Evolutionary conservation across 768 basidiomycete species (phyloP), one percentile per base, ranked within the genome.

Genomic region (Sarcodon aspratus): DNA sequence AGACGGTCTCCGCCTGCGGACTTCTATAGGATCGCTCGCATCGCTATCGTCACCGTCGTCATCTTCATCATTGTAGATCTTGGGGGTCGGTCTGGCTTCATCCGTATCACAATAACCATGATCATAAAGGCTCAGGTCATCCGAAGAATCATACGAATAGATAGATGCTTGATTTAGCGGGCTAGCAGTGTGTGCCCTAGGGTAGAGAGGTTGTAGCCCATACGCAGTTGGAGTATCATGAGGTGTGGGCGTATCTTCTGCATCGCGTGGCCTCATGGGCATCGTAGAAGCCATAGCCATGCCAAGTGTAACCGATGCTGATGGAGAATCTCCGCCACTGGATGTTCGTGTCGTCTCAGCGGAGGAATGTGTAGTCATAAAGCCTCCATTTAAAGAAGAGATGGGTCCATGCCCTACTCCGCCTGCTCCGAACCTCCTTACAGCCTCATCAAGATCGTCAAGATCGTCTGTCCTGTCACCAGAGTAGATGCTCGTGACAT

Each of bases 381-480:
- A 47, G 32, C 56, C 40, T 9, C 40, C 40, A 42, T 27, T 57
- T 0, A 51, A 43, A 3, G 57, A 57, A 7, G 57, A 54, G n/a
- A 63, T 55, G 0, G 61, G 61, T 44, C 58, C 58, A 18, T 57
- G 52, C 11, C 59, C 59, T 47, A 71, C 57, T n/a, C 71, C 69
- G 45, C 69, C 76, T 27, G 74, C 75, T 32, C 76, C 76, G 34
- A 78, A 62, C 33, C 75, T 70, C 56, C 75, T 72, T 33, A 74
- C 73, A 50, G 75, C 74, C 31, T 76, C 74, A 54, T 76, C 71
- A 38, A 69, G 55, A 52, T 65, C 68, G 9, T 69, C 74, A 36
- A 27, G 21, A 27, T 69, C 67, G 21, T 47, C 51, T 40, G 46
- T 48, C 18, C 54, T 55, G 49, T 73, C 72, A 32, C 65, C 69